Evolutionary conservation across 2,329 filamentous ascomycete genomes (phyloP).

Genomic region (Ophidiomyces ophidiicola): DNA sequence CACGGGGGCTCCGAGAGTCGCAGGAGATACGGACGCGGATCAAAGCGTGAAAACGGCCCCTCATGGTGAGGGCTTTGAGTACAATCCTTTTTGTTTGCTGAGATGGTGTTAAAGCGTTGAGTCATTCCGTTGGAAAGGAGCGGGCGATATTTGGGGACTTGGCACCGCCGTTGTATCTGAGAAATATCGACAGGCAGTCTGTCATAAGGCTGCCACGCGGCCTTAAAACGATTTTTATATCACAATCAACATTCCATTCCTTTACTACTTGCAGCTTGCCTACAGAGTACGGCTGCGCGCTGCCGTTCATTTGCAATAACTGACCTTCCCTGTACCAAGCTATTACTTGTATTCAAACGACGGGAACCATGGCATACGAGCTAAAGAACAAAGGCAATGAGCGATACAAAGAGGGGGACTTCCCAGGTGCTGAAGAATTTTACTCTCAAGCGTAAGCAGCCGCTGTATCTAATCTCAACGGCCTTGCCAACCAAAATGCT

Average conservation of each 20-base stretch:
- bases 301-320: too few relatives aligned
- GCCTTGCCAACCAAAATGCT: slow-evolving; percentile 1
- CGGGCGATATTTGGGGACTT: background rate
- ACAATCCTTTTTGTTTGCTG: background rate
- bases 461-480: background rate
- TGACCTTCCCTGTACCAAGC: too few relatives aligned
- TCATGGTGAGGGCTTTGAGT: too few relatives aligned
- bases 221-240: too few relatives aligned
- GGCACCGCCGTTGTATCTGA: too few relatives aligned
- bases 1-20: background rate
- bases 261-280: too few relatives aligned
- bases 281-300: too few relatives aligned
- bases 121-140: background rate
- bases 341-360: too few relatives aligned
- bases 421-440: slow-evolving; percentile 35
- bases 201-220: too few relatives aligned
- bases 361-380: slow-evolving; percentile 25
- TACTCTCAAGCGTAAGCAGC: slow-evolving; percentile 36
- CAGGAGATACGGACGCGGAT: background rate
- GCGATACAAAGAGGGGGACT: slow-evolving; percentile 36
- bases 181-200: too few relatives aligned
- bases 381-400: slow-evolving; percentile 36
- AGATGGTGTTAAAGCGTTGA: background rate
- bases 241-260: too few relatives aligned
- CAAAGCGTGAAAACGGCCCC: background rate